phyloP scores from a whole-genome alignment of 164 flowering plant genomes.

The Litsea cubeba region DNA sequence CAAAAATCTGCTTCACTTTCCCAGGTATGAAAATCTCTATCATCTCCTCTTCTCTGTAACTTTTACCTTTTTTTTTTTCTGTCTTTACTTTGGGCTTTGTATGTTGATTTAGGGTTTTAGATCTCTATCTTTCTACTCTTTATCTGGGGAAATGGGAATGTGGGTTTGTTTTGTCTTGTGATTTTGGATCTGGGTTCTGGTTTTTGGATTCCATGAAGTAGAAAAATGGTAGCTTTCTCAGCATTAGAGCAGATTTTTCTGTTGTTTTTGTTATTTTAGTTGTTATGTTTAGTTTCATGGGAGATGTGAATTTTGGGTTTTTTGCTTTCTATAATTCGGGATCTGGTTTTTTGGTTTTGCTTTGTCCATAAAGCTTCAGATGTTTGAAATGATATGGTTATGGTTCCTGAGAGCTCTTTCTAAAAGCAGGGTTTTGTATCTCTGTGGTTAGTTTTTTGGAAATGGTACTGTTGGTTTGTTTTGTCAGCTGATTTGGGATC shows the following conservation, averaged over 20 bases:
- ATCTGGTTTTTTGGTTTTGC: background rate
- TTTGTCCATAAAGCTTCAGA: background rate
- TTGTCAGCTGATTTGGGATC: background rate
- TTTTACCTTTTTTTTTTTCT: background rate
- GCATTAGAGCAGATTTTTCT: background rate
- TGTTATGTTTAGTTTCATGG: background rate
- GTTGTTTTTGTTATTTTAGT: background rate
- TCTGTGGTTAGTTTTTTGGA: background rate
- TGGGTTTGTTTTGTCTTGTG: slow-evolving; percentile 15
- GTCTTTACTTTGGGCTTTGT: background rate
- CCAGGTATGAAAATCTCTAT: slow-evolving; percentile 11
- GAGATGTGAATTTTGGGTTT: slow-evolving; percentile 2
- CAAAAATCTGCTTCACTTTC: slow-evolving; percentile 2
- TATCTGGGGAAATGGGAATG: slow-evolving; percentile 18
- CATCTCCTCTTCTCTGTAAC: background rate
- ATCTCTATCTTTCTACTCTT: slow-evolving; percentile 5
- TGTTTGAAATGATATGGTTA: background rate
- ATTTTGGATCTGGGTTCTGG: slow-evolving; percentile 21
- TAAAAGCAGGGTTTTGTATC: background rate
- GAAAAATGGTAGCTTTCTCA: background rate
- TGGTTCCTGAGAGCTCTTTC: background rate
- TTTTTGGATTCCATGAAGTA: slow-evolving; percentile 9
- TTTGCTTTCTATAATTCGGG: background rate
- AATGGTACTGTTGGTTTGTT: background rate
- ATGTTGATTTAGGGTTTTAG: slow-evolving; percentile 10